These are phyloP conservation scores for Penicillium roqueforti DNA, from an alignment of 495 filamentous ascomycete genomes.

Conservation along the genomic window DNA sequence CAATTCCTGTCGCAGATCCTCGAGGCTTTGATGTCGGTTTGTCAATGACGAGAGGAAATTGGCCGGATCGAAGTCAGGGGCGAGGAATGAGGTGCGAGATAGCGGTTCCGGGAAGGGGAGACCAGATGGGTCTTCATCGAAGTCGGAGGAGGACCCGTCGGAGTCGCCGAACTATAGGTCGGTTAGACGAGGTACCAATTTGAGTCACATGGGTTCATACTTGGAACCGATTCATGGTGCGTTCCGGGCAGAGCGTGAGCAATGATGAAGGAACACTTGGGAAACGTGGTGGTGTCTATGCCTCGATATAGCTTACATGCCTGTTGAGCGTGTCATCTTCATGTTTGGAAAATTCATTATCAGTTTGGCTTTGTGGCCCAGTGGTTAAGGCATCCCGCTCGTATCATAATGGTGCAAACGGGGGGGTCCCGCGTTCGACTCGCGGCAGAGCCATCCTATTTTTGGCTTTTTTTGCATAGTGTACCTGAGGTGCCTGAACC, in stretches of 20 bases:
- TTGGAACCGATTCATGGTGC: conserved; percentile 27
- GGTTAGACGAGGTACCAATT: background rate
- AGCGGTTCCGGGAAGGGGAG: conserved; percentile 83
- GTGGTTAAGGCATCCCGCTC: too few species aligned
- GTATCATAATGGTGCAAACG: too few species aligned
- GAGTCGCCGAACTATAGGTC: conserved; percentile 46
- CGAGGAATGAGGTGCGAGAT: conserved; percentile 72
- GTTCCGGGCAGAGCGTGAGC: background rate
- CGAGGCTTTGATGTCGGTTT: conserved; percentile 90
- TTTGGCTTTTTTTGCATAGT: too few species aligned
- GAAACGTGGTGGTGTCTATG: conserved; percentile 19
- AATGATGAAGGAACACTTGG: conserved; percentile 2
- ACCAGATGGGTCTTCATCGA: conserved; percentile 58
- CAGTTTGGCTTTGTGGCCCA: too few species aligned
- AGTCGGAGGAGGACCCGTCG: conserved; percentile 49
- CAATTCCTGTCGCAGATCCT: conserved; percentile 85
- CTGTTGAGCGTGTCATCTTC: too few species aligned
- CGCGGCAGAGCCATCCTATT: too few species aligned
- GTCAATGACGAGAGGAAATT: conserved; percentile 77
- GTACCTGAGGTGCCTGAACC: background rate
- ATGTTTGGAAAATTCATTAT: fast-evolving
- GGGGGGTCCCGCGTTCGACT: too few species aligned
- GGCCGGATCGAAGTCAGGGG: conserved; percentile 72
- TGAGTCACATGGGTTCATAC: conserved; percentile 5
- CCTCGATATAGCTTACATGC: background rate